Evolutionary conservation across 2,329 filamentous ascomycete genomes (phyloP).

Genomic region (Lachnellula arida): DNA sequence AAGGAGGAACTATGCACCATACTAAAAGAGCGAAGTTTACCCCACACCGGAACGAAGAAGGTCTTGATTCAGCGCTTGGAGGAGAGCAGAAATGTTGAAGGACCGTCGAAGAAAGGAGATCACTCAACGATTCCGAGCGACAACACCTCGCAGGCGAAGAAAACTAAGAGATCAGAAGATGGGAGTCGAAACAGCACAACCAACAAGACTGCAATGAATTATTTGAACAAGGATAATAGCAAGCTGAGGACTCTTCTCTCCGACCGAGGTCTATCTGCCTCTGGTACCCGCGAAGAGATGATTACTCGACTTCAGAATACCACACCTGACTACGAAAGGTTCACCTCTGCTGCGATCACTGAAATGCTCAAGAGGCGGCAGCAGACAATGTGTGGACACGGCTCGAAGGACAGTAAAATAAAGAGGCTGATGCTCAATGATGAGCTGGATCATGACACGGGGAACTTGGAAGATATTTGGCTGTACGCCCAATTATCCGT

Average conservation of each 20-base stretch:
- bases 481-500: too few species aligned
- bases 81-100: not conserved
- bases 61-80: not conserved
- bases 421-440: constrained; percentile 1
- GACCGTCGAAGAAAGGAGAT: not conserved
- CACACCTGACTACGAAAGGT: constrained; percentile 12
- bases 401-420: constrained; percentile 14
- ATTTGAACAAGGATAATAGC: constrained; percentile 19
- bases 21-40: not conserved
- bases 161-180: not conserved
- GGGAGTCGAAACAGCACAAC: not conserved
- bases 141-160: not conserved
- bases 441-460: constrained; percentile 8
- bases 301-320: constrained; percentile 15
- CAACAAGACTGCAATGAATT: constrained; percentile 2
- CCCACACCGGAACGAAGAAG: not conserved
- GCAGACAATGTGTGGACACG: not conserved
- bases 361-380: constrained; percentile 15
- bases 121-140: not conserved
- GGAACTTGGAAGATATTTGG: too few species aligned
- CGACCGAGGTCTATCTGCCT: constrained; percentile 7
- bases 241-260: constrained; percentile 13
- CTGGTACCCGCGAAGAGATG: constrained; percentile 17
- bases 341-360: constrained; percentile 1
- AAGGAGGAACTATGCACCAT: not conserved